Percentiles rank a stretch among this genome's conserved stretches.
phyloP scores from a whole-genome alignment of 179 eudicot species.

The Silene noctiflora region DNA sequence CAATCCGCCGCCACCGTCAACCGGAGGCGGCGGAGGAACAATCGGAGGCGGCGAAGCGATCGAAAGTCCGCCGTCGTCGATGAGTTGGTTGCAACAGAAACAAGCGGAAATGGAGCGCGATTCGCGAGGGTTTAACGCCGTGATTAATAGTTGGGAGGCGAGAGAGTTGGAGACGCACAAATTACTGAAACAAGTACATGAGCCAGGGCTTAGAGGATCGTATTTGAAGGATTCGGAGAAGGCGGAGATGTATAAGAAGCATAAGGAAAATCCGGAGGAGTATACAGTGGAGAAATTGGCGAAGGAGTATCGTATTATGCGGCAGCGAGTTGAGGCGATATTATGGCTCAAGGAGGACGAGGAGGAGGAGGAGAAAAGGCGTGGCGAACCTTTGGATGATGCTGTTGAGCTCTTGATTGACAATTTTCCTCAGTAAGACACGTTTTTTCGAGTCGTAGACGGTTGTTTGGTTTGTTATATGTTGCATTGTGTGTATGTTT shows the following conservation, averaged over 20 bases:
- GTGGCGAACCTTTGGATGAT: slow-evolving; percentile 77
- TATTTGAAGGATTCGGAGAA: slow-evolving; percentile 89
- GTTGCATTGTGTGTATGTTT: background rate
- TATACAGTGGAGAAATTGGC: slow-evolving; percentile 75
- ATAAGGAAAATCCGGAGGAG: slow-evolving; percentile 74
- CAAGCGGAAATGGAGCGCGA: slow-evolving; percentile 33
- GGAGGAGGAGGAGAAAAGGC: slow-evolving; percentile 77
- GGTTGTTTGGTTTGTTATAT: background rate
- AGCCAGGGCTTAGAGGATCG: slow-evolving; percentile 86
- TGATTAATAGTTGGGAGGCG: slow-evolving; percentile 40
- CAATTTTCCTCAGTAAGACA: slow-evolving; percentile 69
- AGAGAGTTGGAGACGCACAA: slow-evolving; percentile 39
- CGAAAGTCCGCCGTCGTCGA: background rate
- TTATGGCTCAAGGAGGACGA: slow-evolving; percentile 82
- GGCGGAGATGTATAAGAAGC: slow-evolving; percentile 77
- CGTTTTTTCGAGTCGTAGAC: background rate
- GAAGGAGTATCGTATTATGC: slow-evolving; percentile 71
- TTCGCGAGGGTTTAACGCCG: slow-evolving; percentile 27
- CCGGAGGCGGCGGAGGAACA: background rate
- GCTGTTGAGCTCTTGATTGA: slow-evolving; percentile 80
- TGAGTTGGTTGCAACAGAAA: background rate
- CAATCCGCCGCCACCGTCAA: background rate
- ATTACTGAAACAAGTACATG: slow-evolving; percentile 67
- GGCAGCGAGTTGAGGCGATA: slow-evolving; percentile 90
- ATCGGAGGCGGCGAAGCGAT: background rate